phyloP scores from a whole-genome alignment of 495 filamentous ascomycete genomes.

The Xylaria bambusicola region DNA sequence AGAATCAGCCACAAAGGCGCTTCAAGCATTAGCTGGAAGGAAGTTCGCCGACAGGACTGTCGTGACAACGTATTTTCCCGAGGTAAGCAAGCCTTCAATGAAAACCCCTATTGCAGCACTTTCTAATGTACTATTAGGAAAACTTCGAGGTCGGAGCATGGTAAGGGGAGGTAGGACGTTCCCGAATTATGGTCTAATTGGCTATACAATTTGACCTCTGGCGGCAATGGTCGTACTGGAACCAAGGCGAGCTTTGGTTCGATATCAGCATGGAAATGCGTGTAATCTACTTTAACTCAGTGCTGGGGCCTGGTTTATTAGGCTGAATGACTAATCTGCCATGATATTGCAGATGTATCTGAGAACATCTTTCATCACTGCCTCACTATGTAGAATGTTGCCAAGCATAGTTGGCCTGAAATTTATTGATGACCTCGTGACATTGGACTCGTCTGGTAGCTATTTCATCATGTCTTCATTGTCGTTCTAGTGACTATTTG shows the following conservation, averaged over 20 bases:
- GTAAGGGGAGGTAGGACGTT: conserved; percentile 43
- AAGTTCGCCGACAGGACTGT: conserved; percentile 96
- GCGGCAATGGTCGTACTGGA: not conserved
- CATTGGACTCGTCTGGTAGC: not conserved
- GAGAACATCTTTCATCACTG: not conserved
- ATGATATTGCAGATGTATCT: not conserved
- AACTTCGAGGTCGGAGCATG: conserved; percentile 78
- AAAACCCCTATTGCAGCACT: not conserved
- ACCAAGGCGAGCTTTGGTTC: conserved; percentile 2
- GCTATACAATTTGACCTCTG: not conserved
- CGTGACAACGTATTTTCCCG: conserved; percentile 92
- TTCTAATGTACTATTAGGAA: conserved; percentile 52
- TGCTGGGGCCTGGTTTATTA: not conserved
- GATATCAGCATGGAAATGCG: conserved; percentile 16
- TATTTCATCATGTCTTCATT: too few species aligned
- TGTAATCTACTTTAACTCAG: conserved; percentile 17
- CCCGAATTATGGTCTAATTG: not conserved
- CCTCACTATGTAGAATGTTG: too few species aligned
- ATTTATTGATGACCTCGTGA: conserved; percentile 19
- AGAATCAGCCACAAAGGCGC: conserved; percentile 78
- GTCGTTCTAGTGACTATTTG: too few species aligned
- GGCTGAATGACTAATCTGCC: not conserved
- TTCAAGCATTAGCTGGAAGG: conserved; percentile 83
- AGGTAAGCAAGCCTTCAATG: conserved; percentile 64
- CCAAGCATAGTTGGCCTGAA: not conserved